Evolutionary conservation across 129 eudicot genomes (phyloP).

Genomic region (Tagetes patula): DNA sequence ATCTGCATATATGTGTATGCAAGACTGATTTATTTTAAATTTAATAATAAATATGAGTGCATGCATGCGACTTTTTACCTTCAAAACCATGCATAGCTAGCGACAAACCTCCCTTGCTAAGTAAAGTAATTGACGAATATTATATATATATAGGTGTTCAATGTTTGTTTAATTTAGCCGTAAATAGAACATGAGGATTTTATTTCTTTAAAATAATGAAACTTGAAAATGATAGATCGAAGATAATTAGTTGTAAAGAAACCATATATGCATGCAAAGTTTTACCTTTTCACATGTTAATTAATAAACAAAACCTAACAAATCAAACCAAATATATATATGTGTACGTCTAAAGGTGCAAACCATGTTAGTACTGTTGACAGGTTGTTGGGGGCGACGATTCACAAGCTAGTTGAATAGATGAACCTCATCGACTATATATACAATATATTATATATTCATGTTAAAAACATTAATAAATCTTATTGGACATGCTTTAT

Average conservation of each 20-base stretch:
- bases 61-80: slow-evolving; percentile 8
- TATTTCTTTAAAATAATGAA: not conserved
- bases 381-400: no score
- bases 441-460: no score
- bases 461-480: no score
- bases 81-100: slow-evolving; percentile 17
- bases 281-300: not conserved
- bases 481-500: no score
- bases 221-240: not conserved
- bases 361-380: not conserved
- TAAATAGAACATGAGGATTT: not conserved
- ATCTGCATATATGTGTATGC: not conserved
- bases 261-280: not conserved
- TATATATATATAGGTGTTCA: not conserved
- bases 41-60: not conserved
- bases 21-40: not conserved
- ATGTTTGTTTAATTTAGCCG: slow-evolving; percentile 15
- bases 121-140: slow-evolving; percentile 29
- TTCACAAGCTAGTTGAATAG: no score
- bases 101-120: slow-evolving; percentile 38
- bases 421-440: no score
- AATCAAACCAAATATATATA: not conserved
- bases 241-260: slow-evolving; percentile 26
- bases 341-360: not conserved
- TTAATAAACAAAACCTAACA: not conserved